Percentiles rank a stretch among this genome's conserved stretches.
phyloP scores from a whole-genome alignment of 108 stramenopile species.

The Skeletonema tropicum region DNA sequence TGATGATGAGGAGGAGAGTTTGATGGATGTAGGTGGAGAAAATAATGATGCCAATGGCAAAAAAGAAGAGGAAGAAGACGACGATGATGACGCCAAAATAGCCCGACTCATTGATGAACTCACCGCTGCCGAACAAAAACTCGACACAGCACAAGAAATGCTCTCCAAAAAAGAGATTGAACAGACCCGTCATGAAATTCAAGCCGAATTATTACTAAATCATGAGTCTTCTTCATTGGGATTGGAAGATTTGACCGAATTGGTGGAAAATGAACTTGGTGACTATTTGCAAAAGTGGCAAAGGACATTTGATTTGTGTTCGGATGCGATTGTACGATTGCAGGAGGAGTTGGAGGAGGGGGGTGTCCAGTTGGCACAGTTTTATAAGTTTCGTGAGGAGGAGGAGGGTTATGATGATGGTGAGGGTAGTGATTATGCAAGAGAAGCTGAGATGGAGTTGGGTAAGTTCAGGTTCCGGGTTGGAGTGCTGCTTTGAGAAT shows the following conservation, averaged over 20 bases:
- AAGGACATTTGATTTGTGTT: constrained; percentile 9
- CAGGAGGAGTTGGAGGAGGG: constrained; percentile 48
- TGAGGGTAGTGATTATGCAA: constrained; percentile 19
- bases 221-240: background rate
- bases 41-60: background rate
- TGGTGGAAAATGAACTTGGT: constrained; percentile 24
- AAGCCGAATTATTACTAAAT: constrained; percentile 17
- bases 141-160: constrained; percentile 12
- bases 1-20: too few species aligned
- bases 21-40: background rate
- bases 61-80: background rate
- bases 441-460: constrained; percentile 14
- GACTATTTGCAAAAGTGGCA: constrained; percentile 30
- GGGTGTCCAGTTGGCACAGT: constrained; percentile 10
- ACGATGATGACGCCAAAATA: background rate
- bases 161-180: constrained; percentile 17
- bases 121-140: constrained; percentile 1
- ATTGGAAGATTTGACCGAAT: constrained; percentile 21
- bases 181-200: constrained; percentile 9
- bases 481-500: background rate
- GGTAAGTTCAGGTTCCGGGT: constrained; percentile 17
- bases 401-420: background rate
- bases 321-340: constrained; percentile 35
- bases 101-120: constrained; percentile 27
- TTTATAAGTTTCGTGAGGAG: constrained; percentile 38